phyloP scores from a whole-genome alignment of 768 basidiomycete genomes.

The Trametes meyenii region DNA sequence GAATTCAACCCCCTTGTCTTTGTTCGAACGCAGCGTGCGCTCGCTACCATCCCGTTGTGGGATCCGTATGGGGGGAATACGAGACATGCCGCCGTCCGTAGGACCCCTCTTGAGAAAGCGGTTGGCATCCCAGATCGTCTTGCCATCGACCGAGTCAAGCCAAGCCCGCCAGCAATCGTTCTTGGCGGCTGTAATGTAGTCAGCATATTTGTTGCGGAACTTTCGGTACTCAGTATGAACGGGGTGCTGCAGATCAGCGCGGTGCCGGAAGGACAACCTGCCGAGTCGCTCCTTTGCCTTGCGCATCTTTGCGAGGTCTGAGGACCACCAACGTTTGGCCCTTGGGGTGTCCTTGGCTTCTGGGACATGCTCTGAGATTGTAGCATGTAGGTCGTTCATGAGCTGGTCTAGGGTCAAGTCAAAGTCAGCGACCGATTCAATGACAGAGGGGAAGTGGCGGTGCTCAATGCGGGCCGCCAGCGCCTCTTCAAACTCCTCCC shows the following conservation, averaged over 20 bases:
- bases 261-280: constrained; percentile 1
- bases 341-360: constrained; percentile 24
- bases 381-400: constrained; percentile 21
- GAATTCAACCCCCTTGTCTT: constrained; percentile 24
- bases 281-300: constrained; percentile 25
- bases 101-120: constrained; percentile 10
- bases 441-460: not conserved
- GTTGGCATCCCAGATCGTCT: constrained; percentile 29
- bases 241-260: constrained; percentile 15
- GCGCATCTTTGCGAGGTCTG: constrained; percentile 30
- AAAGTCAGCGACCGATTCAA: constrained; percentile 9
- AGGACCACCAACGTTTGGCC: constrained; percentile 39
- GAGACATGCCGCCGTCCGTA: constrained; percentile 18
- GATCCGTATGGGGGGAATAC: constrained; percentile 26
- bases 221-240: constrained; percentile 20
- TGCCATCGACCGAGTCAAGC: constrained; percentile 20
- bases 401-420: constrained; percentile 7
- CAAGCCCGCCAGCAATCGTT: constrained; percentile 30
- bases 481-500: constrained; percentile 33
- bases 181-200: constrained; percentile 25
- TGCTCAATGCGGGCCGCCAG: constrained; percentile 14
- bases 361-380: constrained; percentile 27
- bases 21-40: constrained; percentile 5
- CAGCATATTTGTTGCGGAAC: constrained; percentile 20
- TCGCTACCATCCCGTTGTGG: not conserved